phyloP scores from a whole-genome alignment of 208 protist genomes.

The Trypanosoma melophagium region DNA sequence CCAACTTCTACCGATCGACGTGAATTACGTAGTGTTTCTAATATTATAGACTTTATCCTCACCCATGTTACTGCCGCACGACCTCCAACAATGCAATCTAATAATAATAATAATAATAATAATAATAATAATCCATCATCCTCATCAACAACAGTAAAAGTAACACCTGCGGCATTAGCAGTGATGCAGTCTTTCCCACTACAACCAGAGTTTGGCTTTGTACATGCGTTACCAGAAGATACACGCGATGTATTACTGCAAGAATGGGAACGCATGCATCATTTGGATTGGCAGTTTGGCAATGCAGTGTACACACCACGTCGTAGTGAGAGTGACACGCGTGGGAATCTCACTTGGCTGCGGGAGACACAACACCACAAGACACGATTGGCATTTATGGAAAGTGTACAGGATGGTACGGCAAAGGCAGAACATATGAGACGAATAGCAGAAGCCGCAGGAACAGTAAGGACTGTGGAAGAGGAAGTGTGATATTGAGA shows the following conservation, averaged over 20 bases:
- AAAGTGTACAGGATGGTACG: slow-evolving; percentile 60
- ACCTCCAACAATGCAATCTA: slow-evolving; percentile 2
- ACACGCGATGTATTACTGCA: slow-evolving; percentile 70
- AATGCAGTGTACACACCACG: slow-evolving; percentile 86
- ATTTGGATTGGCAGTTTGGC: slow-evolving; percentile 92
- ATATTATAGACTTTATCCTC: slow-evolving; percentile 84
- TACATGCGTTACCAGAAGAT: slow-evolving; percentile 82
- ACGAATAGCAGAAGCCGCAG: slow-evolving; percentile 51
- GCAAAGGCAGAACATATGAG: slow-evolving; percentile 70
- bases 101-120: neutral
- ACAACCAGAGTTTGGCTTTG: slow-evolving; percentile 85
- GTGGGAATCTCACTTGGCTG: slow-evolving; percentile 87
- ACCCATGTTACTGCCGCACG: slow-evolving; percentile 77
- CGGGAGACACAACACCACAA: slow-evolving; percentile 71
- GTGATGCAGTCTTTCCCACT: slow-evolving; percentile 70
- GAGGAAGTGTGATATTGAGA: neutral
- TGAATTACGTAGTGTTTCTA: slow-evolving; percentile 81
- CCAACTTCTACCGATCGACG: slow-evolving; percentile 73
- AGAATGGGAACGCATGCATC: slow-evolving; percentile 89
- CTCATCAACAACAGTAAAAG: too few relatives aligned
- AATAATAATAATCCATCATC: slow-evolving; percentile 12
- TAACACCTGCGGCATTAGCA: slow-evolving; percentile 54
- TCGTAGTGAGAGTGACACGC: slow-evolving; percentile 47
- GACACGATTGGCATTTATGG: slow-evolving; percentile 53
- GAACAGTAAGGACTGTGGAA: neutral